Conservation (phyloP, 2,329 filamentous ascomycete genomes). For the Rhynchosporium graminicola region DNA sequence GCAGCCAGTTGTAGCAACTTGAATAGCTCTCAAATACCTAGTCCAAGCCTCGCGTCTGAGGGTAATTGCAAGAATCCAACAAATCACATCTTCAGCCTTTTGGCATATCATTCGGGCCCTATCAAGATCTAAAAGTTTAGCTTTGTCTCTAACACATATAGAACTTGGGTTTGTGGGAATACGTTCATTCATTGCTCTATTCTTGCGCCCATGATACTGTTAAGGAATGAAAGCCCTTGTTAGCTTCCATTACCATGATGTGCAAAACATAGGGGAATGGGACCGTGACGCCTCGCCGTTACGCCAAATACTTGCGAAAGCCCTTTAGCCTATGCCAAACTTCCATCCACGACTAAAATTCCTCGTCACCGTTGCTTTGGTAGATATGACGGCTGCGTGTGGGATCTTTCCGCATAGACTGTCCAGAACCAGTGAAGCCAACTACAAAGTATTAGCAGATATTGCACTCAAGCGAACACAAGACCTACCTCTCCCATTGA, state of each 20-base stretch:
- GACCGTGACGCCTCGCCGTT: constrained; percentile 37
- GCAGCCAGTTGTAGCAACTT: neutral
- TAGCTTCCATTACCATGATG: constrained; percentile 45
- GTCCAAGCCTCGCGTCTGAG: neutral
- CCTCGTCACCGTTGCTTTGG: constrained; percentile 72
- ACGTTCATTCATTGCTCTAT: constrained; percentile 28
- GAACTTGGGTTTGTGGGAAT: constrained; percentile 16
- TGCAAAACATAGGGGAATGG: constrained; percentile 25
- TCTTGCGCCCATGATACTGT: constrained; percentile 25
- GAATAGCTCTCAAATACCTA: neutral
- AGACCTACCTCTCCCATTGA: constrained; percentile 77
- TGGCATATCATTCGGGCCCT: constrained; percentile 11
- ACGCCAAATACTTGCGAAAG: constrained; percentile 41
- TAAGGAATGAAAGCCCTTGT: constrained; percentile 38
- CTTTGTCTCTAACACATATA: constrained; percentile 18
- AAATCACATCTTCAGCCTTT: neutral
- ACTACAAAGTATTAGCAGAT: constrained; percentile 56
- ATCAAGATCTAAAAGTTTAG: constrained; percentile 23
- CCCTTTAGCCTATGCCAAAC: neutral
- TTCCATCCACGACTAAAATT: constrained; percentile 39
- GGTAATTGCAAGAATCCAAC: neutral
- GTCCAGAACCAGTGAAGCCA: constrained; percentile 93
- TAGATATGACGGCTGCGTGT: constrained; percentile 83
- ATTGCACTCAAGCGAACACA: neutral
- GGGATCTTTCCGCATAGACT: constrained; percentile 92